Evolutionary conservation across 768 basidiomycete species (phyloP).

Genomic region (Xerocomellus chrysenteron): DNA sequence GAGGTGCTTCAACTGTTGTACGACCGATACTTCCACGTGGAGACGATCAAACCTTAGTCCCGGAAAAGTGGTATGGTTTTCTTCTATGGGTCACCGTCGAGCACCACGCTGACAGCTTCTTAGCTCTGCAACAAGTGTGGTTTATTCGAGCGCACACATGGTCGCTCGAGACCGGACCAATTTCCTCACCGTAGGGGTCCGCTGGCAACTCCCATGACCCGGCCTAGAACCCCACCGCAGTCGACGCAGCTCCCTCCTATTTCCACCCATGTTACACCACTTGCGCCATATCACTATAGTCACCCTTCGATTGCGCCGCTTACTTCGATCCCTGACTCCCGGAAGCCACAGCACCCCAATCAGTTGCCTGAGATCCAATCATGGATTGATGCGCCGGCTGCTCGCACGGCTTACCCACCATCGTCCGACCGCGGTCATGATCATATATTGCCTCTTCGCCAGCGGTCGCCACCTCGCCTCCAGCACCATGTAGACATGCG

Average conservation of each 20-base stretch:
- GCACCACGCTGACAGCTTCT: constrained; percentile 1
- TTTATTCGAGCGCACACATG: constrained; percentile 78
- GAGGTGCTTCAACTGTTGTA: constrained; percentile 82
- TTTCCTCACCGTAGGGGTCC: constrained; percentile 81
- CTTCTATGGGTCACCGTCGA: background rate
- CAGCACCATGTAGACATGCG: constrained; percentile 36
- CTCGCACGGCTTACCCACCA: constrained; percentile 27
- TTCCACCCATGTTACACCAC: constrained; percentile 37
- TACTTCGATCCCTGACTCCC: constrained; percentile 35
- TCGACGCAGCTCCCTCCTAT: constrained; percentile 46
- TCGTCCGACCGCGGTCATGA: constrained; percentile 34
- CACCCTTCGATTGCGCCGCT: constrained; percentile 55
- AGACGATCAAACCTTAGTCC: constrained; percentile 72
- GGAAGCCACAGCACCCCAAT: constrained; percentile 34
- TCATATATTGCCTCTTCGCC: constrained; percentile 29
- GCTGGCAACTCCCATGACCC: constrained; percentile 47
- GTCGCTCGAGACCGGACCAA: constrained; percentile 73
- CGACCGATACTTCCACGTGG: constrained; percentile 84
- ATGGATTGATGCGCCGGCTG: constrained; percentile 41
- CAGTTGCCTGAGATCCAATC: constrained; percentile 48
- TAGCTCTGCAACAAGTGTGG: constrained; percentile 68
- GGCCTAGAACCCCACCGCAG: constrained; percentile 52
- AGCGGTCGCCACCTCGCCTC: constrained; percentile 34
- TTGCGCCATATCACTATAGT: constrained; percentile 49
- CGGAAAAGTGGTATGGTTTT: constrained; percentile 63